A percentile compares a stretch with the other conserved stretches of the same genome.
Conservation (phyloP, 2,329 filamentous ascomycete genomes). For the Microdochium paspali region DNA sequence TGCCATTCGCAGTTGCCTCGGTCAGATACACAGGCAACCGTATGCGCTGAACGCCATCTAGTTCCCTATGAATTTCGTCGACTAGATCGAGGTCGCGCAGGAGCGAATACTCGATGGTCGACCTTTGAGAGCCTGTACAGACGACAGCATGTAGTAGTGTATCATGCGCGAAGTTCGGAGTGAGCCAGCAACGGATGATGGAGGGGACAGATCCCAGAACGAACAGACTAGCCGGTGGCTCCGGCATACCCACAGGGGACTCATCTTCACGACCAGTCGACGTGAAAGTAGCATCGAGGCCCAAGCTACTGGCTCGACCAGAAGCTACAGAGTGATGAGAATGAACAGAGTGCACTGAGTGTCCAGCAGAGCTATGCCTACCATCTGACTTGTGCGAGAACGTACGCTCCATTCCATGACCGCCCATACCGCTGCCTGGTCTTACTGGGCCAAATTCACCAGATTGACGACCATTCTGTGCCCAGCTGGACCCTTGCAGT, state of each 20-base stretch:
- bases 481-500: slow-evolving; percentile 78
- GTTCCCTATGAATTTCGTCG: slow-evolving; percentile 54
- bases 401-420: slow-evolving; percentile 72
- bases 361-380: slow-evolving; percentile 84
- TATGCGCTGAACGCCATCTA: slow-evolving; percentile 58
- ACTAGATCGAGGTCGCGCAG: slow-evolving; percentile 65
- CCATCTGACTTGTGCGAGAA: slow-evolving; percentile 95
- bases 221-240: slow-evolving; percentile 74
- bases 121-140: slow-evolving; percentile 85
- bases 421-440: slow-evolving; percentile 70
- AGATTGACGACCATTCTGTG: slow-evolving; percentile 71
- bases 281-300: slow-evolving; percentile 64
- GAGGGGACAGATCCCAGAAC: slow-evolving; percentile 83
- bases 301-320: slow-evolving; percentile 79
- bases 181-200: slow-evolving; percentile 94
- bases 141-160: slow-evolving; percentile 85
- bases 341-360: slow-evolving; percentile 58
- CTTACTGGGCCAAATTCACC: slow-evolving; percentile 71
- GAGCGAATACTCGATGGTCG: slow-evolving; percentile 67
- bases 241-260: slow-evolving; percentile 62
- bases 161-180: slow-evolving; percentile 79
- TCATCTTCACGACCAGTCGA: slow-evolving; percentile 54
- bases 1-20: slow-evolving; percentile 69
- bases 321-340: slow-evolving; percentile 63
- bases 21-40: slow-evolving; percentile 80